phyloP scores from a whole-genome alignment of 2,329 filamentous ascomycete genomes.

The Pseudogymnoascus sp. region DNA sequence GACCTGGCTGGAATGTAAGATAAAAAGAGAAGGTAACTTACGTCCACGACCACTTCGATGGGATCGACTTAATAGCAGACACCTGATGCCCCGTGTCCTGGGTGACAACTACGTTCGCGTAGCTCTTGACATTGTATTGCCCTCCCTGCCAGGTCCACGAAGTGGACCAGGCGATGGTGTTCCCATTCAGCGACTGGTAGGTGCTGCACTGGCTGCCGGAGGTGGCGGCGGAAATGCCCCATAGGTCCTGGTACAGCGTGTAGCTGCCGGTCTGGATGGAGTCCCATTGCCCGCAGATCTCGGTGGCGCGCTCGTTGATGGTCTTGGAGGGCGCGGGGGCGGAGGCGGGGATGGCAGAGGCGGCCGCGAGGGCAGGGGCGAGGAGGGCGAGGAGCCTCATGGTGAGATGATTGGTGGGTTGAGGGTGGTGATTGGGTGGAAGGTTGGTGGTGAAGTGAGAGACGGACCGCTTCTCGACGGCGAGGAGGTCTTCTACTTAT shows the following conservation, averaged over 20 bases:
- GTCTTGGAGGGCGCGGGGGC: slow-evolving; percentile 15
- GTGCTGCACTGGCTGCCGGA: slow-evolving; percentile 39
- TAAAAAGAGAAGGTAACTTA: slow-evolving; percentile 19
- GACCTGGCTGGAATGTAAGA: background rate
- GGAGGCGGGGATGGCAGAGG: background rate
- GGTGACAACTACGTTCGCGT: slow-evolving; percentile 23
- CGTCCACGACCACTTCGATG: slow-evolving; percentile 33
- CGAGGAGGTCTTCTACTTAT: background rate
- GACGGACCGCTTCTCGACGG: background rate
- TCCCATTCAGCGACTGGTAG: slow-evolving; percentile 31
- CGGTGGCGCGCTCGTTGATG: slow-evolving; percentile 29
- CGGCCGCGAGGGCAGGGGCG: background rate
- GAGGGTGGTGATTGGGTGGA: background rate
- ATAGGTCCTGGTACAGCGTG: slow-evolving; percentile 35
- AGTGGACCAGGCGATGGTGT: slow-evolving; percentile 35
- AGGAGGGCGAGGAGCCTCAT: background rate
- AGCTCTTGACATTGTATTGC: slow-evolving; percentile 22
- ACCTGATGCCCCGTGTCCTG: slow-evolving; percentile 28
- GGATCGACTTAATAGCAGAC: slow-evolving; percentile 30
- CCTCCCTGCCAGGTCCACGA: slow-evolving; percentile 34
- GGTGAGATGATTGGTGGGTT: background rate
- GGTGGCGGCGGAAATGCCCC: slow-evolving; percentile 32
- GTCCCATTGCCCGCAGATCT: slow-evolving; percentile 21
- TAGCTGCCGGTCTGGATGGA: slow-evolving; percentile 23
- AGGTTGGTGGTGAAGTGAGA: background rate